Conservation (phyloP, 257 asterid genomes). For the Nicotiana attenuata region DNA sequence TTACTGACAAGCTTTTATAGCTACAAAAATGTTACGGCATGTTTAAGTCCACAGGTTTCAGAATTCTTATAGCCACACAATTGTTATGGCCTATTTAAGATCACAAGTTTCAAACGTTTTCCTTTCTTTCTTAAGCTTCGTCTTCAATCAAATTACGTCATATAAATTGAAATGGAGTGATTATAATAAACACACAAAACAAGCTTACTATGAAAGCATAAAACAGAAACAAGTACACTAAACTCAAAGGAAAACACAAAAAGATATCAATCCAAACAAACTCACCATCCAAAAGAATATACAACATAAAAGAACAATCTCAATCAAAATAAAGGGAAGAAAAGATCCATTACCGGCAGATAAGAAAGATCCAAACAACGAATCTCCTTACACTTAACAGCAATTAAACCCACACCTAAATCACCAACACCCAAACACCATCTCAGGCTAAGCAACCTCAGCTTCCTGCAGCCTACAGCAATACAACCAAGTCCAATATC, state of each 20-base stretch:
- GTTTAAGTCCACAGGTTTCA: too few relatives aligned
- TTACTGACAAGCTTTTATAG: too few relatives aligned
- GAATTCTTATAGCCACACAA: too few relatives aligned
- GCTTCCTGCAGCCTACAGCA: conserved; percentile 81
- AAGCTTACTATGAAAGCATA: not conserved
- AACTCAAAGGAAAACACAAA: not conserved
- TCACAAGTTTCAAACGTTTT: too few relatives aligned
- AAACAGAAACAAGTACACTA: not conserved
- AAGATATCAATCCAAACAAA: not conserved
- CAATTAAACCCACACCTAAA: conserved; percentile 80
- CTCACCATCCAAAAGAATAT: not conserved
- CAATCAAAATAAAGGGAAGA: not conserved
- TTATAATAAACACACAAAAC: not conserved
- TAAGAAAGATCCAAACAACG: conserved; percentile 77
- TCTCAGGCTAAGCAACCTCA: conserved; percentile 68
- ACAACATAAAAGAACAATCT: not conserved
- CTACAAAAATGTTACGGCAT: too few relatives aligned
- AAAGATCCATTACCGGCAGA: conserved; percentile 57
- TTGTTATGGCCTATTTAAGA: too few relatives aligned
- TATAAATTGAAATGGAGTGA: too few relatives aligned
- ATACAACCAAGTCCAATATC: conserved; percentile 94
- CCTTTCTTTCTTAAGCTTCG: too few relatives aligned
- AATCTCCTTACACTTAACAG: conserved; percentile 75
- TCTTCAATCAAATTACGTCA: too few relatives aligned
- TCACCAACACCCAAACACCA: conserved; percentile 94